These are phyloP conservation scores for Tolypocladium nubicola DNA, from an alignment of 2,329 filamentous ascomycete genomes.

Conservation along the genomic window DNA sequence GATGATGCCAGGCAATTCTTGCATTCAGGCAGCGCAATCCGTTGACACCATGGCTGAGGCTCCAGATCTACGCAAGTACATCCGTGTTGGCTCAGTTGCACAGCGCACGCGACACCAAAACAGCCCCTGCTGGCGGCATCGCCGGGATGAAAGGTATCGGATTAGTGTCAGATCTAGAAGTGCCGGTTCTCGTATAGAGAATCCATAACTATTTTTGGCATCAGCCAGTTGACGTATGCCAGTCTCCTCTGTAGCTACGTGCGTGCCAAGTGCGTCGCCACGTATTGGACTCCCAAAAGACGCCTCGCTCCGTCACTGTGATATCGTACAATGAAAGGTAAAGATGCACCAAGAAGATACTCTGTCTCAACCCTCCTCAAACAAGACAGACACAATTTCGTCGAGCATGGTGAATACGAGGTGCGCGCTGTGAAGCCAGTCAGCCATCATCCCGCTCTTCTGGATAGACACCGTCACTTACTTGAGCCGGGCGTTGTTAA, in stretches of 20 bases:
- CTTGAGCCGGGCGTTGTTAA: conserved; percentile 90
- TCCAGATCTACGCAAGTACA: neutral
- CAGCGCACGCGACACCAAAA: neutral
- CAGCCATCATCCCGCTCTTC: conserved; percentile 3
- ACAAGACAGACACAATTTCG: conserved; percentile 56
- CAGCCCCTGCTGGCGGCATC: too few species aligned
- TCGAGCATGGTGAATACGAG: conserved; percentile 62
- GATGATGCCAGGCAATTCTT: neutral
- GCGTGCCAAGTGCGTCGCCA: neutral
- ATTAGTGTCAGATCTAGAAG: neutral
- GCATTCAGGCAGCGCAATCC: neutral
- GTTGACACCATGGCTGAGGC: neutral
- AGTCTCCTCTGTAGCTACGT: neutral
- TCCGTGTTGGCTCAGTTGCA: neutral
- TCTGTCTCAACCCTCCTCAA: conserved; percentile 29
- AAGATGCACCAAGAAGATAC: neutral
- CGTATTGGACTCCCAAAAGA: neutral
- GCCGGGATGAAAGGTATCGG: neutral
- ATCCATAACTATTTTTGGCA: neutral
- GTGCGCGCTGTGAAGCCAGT: conserved; percentile 44
- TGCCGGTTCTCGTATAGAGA: neutral
- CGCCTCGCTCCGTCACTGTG: neutral
- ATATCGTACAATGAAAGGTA: neutral
- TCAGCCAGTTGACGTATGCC: neutral
- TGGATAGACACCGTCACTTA: conserved; percentile 30